phyloP scores from a whole-genome alignment of 163 green algal species.

The Coccomyxa subellipsoidea region DNA sequence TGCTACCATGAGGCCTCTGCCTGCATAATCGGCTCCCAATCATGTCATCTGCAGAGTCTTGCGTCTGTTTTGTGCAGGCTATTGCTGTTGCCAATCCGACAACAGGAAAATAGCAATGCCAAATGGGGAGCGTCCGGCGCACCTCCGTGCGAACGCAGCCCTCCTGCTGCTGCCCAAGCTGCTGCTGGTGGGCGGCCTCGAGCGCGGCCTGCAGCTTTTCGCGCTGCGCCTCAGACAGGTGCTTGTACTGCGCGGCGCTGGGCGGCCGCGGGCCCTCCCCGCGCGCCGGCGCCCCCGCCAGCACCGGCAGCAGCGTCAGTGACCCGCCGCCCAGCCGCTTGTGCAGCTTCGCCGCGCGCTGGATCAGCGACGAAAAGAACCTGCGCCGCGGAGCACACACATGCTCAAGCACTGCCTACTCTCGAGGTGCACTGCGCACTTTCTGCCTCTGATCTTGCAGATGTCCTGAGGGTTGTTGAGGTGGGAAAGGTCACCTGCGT shows the following conservation, averaged over 20 bases:
- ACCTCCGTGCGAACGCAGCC: constrained; percentile 28
- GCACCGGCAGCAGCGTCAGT: constrained; percentile 71
- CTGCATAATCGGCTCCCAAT: too few relatives aligned
- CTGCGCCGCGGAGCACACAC: constrained; percentile 25
- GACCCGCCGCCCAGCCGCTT: constrained; percentile 59
- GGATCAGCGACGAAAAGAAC: constrained; percentile 84
- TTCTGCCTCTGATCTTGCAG: too few relatives aligned
- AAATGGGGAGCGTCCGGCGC: too few relatives aligned
- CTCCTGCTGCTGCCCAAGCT: background rate
- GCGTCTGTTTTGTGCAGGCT: too few relatives aligned
- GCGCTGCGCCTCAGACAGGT: constrained; percentile 64
- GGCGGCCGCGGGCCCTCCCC: constrained; percentile 14
- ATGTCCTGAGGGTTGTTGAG: background rate
- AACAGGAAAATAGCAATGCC: too few relatives aligned
- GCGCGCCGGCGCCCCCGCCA: constrained; percentile 49
- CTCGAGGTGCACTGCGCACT: background rate
- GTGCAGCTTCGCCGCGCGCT: constrained; percentile 75
- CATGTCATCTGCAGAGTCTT: too few relatives aligned
- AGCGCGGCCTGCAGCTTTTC: constrained; percentile 61
- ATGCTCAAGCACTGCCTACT: background rate
- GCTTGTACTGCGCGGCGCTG: constrained; percentile 48
- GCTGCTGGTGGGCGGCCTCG: constrained; percentile 24
- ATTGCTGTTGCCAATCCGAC: too few relatives aligned
- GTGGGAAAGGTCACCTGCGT: constrained; percentile 36
- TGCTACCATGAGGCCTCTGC: too few relatives aligned